These are phyloP conservation scores for Nemania sp. DNA, from an alignment of 2,329 filamentous ascomycete species.

Conservation along the genomic window DNA sequence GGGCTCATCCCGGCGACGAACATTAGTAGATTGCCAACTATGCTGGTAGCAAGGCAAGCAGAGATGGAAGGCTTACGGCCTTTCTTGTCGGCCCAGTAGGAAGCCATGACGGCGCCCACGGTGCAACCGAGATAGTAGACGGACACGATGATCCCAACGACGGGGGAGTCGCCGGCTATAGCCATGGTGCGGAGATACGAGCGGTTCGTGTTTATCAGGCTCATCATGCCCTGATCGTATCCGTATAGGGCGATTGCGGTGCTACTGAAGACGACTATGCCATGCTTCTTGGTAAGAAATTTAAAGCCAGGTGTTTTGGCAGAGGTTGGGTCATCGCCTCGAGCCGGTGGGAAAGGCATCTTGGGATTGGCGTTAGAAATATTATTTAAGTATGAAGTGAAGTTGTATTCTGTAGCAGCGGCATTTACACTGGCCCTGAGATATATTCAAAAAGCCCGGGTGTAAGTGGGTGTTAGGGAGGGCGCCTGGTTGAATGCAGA, in stretches of 20 bases:
- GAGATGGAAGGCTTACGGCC: slow-evolving; percentile 62
- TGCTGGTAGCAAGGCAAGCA: slow-evolving; percentile 56
- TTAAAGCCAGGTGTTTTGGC: slow-evolving; percentile 27
- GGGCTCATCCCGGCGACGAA: slow-evolving; percentile 59
- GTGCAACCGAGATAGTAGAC: slow-evolving; percentile 67
- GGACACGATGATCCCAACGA: slow-evolving; percentile 64
- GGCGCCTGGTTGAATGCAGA: no score
- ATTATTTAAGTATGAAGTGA: no score
- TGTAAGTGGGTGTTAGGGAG: no score
- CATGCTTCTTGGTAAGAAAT: slow-evolving; percentile 40
- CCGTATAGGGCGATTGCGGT: slow-evolving; percentile 46
- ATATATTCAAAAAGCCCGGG: no score
- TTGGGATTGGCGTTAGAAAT: background rate
- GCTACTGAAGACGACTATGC: slow-evolving; percentile 46
- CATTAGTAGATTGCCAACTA: slow-evolving; percentile 63
- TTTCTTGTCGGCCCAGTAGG: slow-evolving; percentile 56
- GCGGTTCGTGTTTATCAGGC: slow-evolving; percentile 43
- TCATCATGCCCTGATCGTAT: slow-evolving; percentile 45
- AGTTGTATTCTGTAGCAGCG: no score
- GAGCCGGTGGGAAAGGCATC: slow-evolving; percentile 41
- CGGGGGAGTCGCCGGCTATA: slow-evolving; percentile 52
- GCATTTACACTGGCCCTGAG: no score
- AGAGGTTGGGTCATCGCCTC: slow-evolving; percentile 19
- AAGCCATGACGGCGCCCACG: slow-evolving; percentile 60
- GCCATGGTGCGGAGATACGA: slow-evolving; percentile 62